Evolutionary conservation across 306 rosid genomes (phyloP).

Genomic region (Pyrus betulifolia): DNA sequence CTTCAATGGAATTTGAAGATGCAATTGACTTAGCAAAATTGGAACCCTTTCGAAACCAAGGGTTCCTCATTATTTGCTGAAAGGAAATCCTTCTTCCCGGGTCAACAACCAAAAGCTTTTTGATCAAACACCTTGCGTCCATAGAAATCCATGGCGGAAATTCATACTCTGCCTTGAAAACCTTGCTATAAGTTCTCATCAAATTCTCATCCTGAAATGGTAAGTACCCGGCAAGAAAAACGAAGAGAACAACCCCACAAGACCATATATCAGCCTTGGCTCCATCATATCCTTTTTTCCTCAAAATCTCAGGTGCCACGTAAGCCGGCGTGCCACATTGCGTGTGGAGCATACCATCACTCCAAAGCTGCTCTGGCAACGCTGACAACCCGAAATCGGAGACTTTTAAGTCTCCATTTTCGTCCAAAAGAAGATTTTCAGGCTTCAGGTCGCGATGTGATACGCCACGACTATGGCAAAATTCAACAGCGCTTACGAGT

Average conservation of each 20-base stretch:
- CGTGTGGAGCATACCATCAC: conserved; percentile 69
- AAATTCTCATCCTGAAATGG: conserved; percentile 71
- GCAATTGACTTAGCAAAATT: conserved; percentile 20
- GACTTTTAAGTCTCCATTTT: conserved; percentile 54
- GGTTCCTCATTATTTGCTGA: conserved; percentile 34
- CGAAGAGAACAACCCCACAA: conserved; percentile 63
- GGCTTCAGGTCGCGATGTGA: conserved; percentile 80
- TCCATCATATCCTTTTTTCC: conserved; percentile 74
- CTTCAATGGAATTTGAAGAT: conserved; percentile 26
- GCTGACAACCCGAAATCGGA: conserved; percentile 83
- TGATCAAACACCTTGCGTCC: conserved; percentile 40
- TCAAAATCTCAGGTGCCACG: conserved; percentile 76
- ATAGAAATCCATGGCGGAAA: conserved; percentile 60
- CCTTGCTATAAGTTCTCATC: conserved; percentile 49
- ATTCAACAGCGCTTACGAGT: conserved; percentile 56
- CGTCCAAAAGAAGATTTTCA: conserved; percentile 65
- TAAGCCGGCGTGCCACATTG: conserved; percentile 86
- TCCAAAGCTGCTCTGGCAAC: conserved; percentile 54
- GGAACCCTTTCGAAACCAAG: conserved; percentile 63
- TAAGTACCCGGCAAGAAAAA: conserved; percentile 51
- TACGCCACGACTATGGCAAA: conserved; percentile 80
- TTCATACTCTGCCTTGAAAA: conserved; percentile 51
- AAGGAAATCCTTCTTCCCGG: conserved; percentile 56
- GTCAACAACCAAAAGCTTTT: conserved; percentile 49
- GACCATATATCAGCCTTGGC: conserved; percentile 83